These are phyloP conservation scores for Coemansia sp. DNA, from an alignment of 192 early-diverging fungal genomes.

Conservation along the genomic window DNA sequence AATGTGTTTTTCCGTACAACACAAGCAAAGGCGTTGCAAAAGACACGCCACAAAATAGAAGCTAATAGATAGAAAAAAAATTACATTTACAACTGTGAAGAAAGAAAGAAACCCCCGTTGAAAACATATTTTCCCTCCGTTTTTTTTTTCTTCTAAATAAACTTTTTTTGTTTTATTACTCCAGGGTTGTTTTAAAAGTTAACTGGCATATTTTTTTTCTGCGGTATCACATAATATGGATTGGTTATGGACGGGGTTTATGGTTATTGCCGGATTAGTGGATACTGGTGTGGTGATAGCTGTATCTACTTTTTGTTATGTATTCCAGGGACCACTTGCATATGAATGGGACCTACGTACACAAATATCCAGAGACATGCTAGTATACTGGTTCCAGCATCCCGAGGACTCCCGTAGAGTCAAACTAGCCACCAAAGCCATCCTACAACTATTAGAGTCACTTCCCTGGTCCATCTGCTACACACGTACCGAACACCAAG, in stretches of 20 bases:
- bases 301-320: background rate
- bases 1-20: constrained; percentile 22
- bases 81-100: too few species aligned
- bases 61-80: constrained; percentile 1
- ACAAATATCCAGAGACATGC: constrained; percentile 23
- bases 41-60: constrained; percentile 11
- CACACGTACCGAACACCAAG: background rate
- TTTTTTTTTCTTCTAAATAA: background rate
- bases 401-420: background rate
- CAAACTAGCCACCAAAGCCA: background rate
- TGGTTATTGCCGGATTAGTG: background rate
- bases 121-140: too few species aligned
- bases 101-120: background rate
- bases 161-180: too few species aligned
- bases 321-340: constrained; percentile 7
- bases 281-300: background rate
- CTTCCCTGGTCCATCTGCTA: background rate
- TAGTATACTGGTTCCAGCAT: constrained; percentile 13
- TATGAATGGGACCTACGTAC: constrained; percentile 21
- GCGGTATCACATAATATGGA: too few species aligned
- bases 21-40: constrained; percentile 9
- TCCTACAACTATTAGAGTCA: background rate
- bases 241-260: too few species aligned
- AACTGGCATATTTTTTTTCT: background rate
- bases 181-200: too few species aligned